A percentile compares a stretch with the other conserved stretches of the same genome.
phyloP scores from a whole-genome alignment of 2,329 filamentous ascomycete genomes.

The Ilyonectria mors-panacis region DNA sequence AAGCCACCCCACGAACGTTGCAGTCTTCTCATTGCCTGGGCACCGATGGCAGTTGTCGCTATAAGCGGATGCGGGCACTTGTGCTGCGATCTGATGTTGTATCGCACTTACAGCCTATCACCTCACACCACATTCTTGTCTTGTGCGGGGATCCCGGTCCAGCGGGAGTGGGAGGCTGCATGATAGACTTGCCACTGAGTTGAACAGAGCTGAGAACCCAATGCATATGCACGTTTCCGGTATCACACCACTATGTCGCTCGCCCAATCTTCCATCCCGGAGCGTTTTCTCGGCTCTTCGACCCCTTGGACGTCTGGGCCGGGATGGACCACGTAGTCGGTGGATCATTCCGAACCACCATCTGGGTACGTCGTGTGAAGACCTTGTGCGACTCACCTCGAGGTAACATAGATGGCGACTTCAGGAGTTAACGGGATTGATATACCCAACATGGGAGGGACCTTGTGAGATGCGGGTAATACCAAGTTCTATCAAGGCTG shows the following conservation, averaged over 20 bases:
- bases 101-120: conserved; percentile 18
- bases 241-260: conserved; percentile 3
- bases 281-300: background rate
- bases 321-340: background rate
- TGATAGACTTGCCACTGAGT: conserved; percentile 1
- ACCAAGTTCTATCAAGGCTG: background rate
- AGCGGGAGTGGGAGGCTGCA: background rate
- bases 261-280: background rate
- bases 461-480: background rate
- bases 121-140: conserved; percentile 9
- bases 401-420: background rate
- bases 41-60: conserved; percentile 4
- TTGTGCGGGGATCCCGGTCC: conserved; percentile 10
- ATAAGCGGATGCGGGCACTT: conserved; percentile 1
- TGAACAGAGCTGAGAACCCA: conserved; percentile 6
- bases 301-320: background rate
- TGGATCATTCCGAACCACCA: background rate
- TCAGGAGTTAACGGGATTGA: background rate
- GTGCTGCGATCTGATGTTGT: conserved; percentile 7
- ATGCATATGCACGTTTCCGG: conserved; percentile 20
- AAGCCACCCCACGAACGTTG: conserved; percentile 5
- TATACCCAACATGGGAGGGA: background rate
- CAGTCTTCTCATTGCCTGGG: conserved; percentile 13
- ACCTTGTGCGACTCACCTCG: background rate
- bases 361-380: background rate